Evolutionary conservation across 1,139 yeast genomes (phyloP).

Genomic region (Torulaspora globosa): DNA sequence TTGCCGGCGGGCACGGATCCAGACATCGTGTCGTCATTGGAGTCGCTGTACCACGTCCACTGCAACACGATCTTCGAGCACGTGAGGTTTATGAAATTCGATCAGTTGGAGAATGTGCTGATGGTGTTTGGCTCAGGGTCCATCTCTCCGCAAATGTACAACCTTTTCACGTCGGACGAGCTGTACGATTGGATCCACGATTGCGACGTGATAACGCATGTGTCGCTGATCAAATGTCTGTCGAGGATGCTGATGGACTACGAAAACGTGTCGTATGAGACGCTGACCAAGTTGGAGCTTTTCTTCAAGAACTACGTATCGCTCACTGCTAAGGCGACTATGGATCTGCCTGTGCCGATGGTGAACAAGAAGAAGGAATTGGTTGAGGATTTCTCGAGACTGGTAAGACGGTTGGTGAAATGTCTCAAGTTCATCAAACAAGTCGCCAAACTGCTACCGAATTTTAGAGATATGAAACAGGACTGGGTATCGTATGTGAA

Average conservation of each 20-base stretch:
- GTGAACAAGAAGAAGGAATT: constrained; percentile 50
- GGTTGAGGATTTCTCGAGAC: constrained; percentile 54
- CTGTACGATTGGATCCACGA: constrained; percentile 58
- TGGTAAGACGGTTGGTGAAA: constrained; percentile 55
- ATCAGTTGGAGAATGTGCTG: constrained; percentile 53
- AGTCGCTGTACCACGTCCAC: constrained; percentile 58
- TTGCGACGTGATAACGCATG: constrained; percentile 65
- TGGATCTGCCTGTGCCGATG: constrained; percentile 50
- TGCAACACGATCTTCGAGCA: constrained; percentile 61
- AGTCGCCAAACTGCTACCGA: constrained; percentile 47
- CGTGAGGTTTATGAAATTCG: constrained; percentile 63
- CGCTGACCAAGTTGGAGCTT: constrained; percentile 47
- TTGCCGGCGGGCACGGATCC: constrained; percentile 49
- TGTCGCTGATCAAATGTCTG: constrained; percentile 56
- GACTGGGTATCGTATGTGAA: constrained; percentile 59
- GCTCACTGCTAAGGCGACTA: constrained; percentile 40
- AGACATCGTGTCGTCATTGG: constrained; percentile 60
- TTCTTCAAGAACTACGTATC: constrained; percentile 45
- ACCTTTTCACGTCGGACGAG: constrained; percentile 50
- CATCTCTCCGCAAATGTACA: constrained; percentile 62
- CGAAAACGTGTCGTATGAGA: constrained; percentile 50
- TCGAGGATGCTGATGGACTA: constrained; percentile 60
- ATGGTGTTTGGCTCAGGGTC: constrained; percentile 51
- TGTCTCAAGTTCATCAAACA: constrained; percentile 58
- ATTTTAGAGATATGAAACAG: constrained; percentile 49